phyloP scores from a whole-genome alignment of 495 filamentous ascomycete species.

The Penicillium parvum region DNA sequence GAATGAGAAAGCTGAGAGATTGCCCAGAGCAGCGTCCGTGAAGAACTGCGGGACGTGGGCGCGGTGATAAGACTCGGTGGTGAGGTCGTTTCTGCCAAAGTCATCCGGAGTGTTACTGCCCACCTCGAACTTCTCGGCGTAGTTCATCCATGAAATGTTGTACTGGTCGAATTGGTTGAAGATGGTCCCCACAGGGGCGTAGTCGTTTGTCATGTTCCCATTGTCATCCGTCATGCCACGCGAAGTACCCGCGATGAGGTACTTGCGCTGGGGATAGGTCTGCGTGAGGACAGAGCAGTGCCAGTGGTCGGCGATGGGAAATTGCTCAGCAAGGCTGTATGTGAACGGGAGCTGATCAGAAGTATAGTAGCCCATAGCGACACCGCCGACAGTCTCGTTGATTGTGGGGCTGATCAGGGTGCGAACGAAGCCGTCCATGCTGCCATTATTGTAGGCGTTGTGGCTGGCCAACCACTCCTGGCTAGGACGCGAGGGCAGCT shows the following conservation, averaged over 20 bases:
- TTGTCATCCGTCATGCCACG: slow-evolving; percentile 43
- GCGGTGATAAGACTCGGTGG: slow-evolving; percentile 41
- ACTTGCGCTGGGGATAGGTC: slow-evolving; percentile 46
- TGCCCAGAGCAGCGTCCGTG: slow-evolving; percentile 35
- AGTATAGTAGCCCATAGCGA: slow-evolving; percentile 49
- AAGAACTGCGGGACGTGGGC: slow-evolving; percentile 31
- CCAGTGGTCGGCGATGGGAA: slow-evolving; percentile 45
- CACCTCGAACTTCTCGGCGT: slow-evolving; percentile 32
- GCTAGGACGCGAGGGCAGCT: too few relatives aligned
- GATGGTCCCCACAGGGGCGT: slow-evolving; percentile 42
- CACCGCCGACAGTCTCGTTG: slow-evolving; percentile 23
- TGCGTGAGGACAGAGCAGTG: slow-evolving; percentile 45
- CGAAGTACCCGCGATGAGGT: slow-evolving; percentile 44
- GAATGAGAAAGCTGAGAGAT: slow-evolving; percentile 44
- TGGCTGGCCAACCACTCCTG: slow-evolving; percentile 30
- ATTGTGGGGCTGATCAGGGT: slow-evolving; percentile 30
- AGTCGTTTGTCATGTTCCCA: slow-evolving; percentile 34
- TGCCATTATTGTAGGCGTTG: slow-evolving; percentile 39
- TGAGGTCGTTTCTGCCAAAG: too few relatives aligned
- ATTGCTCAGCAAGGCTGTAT: slow-evolving; percentile 43
- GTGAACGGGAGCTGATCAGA: slow-evolving; percentile 43
- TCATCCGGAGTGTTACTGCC: slow-evolving; percentile 30
- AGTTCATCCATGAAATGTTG: slow-evolving; percentile 47
- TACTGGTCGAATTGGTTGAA: slow-evolving; percentile 45
- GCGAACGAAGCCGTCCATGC: slow-evolving; percentile 42